These are phyloP conservation scores for Urtica urens DNA, from an alignment of 306 rosid genomes.

Conservation along the genomic window DNA sequence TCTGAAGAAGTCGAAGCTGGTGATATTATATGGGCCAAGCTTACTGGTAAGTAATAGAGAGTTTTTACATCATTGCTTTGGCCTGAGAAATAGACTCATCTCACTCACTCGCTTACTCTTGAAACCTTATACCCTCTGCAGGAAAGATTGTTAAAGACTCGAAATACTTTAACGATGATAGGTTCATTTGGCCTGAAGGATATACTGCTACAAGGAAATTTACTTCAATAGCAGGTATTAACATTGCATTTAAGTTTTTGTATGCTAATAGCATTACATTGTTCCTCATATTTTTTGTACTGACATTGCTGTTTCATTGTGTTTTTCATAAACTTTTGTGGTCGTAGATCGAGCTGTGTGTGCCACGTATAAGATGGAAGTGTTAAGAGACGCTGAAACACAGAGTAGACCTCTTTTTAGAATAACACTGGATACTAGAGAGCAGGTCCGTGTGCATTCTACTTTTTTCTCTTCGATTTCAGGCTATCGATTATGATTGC, in stretches of 20 bases:
- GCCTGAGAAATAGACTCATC: not conserved
- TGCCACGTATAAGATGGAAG: slow-evolving; percentile 79
- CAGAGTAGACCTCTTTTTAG: slow-evolving; percentile 70
- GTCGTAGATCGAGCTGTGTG: slow-evolving; percentile 45
- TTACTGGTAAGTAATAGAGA: slow-evolving; percentile 85
- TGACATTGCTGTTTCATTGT: not conserved
- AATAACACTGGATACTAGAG: too few relatives aligned
- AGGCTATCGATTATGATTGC: too few relatives aligned
- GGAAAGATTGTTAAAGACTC: slow-evolving; percentile 73
- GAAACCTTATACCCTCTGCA: too few relatives aligned
- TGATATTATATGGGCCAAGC: slow-evolving; percentile 95
- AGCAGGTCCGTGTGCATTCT: too few relatives aligned
- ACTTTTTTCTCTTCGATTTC: too few relatives aligned
- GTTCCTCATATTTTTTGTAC: too few relatives aligned
- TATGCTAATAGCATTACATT: too few relatives aligned
- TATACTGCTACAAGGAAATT: slow-evolving; percentile 82
- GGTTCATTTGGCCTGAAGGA: slow-evolving; percentile 82
- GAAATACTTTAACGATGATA: slow-evolving; percentile 50
- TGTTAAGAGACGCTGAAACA: slow-evolving; percentile 73
- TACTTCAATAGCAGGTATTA: slow-evolving; percentile 74
- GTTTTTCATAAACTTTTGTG: slow-evolving; percentile 13
- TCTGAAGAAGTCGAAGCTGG: slow-evolving; percentile 79
- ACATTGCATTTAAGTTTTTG: too few relatives aligned
- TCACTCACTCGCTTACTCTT: slow-evolving; percentile 13
- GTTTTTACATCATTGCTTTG: slow-evolving; percentile 12